phyloP scores from a whole-genome alignment of 2,329 filamentous ascomycete species.

The Purpureocillium takamizusanense region DNA sequence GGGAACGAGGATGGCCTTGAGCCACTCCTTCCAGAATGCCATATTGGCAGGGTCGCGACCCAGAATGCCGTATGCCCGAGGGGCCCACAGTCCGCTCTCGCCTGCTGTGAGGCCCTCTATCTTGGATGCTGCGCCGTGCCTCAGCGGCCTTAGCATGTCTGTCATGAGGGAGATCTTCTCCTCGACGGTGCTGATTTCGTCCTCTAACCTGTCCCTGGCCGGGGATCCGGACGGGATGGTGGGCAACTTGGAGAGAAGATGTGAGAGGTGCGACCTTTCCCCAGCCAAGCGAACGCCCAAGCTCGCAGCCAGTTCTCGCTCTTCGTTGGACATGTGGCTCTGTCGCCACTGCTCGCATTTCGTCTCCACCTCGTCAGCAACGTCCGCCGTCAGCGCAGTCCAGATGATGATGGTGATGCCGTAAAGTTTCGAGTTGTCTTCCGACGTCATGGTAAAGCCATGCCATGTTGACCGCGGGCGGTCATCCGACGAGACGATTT shows the following conservation, averaged over 20 bases:
- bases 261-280: conserved; percentile 83
- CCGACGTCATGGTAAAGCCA: conserved; percentile 94
- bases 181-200: conserved; percentile 90
- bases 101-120: conserved; percentile 94
- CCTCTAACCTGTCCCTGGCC: conserved; percentile 77
- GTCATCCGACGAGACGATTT: conserved; percentile 91
- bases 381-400: conserved; percentile 74
- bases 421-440: conserved; percentile 85
- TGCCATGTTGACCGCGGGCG: conserved; percentile 96
- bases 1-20: conserved; percentile 84
- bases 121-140: conserved; percentile 91
- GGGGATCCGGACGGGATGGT: conserved; percentile 70
- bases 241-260: conserved; percentile 75
- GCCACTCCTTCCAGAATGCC: conserved; percentile 97
- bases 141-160: conserved; percentile 82
- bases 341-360: conserved; percentile 82
- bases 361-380: conserved; percentile 75
- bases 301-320: conserved; percentile 85
- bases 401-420: conserved; percentile 88
- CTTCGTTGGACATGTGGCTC: conserved; percentile 79
- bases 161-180: conserved; percentile 98
- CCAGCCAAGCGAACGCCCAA: conserved; percentile 78
- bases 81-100: conserved; percentile 93
- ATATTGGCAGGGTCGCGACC: conserved; percentile 77
- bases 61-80: conserved; percentile 84